Evolutionary conservation across 2,329 filamentous ascomycete genomes (phyloP).

Genomic region (Aspergillus sclerotialis): DNA sequence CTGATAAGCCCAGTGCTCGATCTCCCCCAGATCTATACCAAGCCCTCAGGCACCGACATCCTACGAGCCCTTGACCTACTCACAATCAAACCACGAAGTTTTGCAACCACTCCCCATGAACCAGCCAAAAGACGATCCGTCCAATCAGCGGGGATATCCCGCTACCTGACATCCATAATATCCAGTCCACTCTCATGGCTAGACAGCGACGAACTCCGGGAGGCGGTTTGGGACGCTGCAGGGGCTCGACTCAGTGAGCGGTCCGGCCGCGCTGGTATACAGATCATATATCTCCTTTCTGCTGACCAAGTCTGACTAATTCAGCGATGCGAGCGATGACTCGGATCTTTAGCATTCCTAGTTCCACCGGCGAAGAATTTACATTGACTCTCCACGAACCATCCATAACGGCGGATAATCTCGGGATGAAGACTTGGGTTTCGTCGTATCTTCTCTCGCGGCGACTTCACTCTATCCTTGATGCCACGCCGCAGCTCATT

Average conservation of each 20-base stretch:
- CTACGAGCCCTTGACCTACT: conserved; percentile 61
- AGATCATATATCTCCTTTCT: background rate
- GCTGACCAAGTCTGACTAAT: conserved; percentile 8
- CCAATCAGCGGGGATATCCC: conserved; percentile 33
- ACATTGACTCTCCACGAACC: conserved; percentile 75
- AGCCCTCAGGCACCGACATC: conserved; percentile 60
- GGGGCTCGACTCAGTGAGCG: conserved; percentile 75
- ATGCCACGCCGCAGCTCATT: conserved; percentile 24
- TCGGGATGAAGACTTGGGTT: conserved; percentile 94
- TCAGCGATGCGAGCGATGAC: conserved; percentile 57
- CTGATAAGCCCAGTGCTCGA: conserved; percentile 53
- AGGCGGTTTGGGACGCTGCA: conserved; percentile 63
- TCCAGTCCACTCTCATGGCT: conserved; percentile 40
- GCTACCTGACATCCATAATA: conserved; percentile 42
- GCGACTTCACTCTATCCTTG: conserved; percentile 49
- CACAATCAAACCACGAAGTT: conserved; percentile 54
- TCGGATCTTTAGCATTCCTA: conserved; percentile 53
- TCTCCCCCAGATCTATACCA: conserved; percentile 76
- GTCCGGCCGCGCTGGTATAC: conserved; percentile 64
- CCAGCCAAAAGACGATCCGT: conserved; percentile 24
- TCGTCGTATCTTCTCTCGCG: conserved; percentile 80
- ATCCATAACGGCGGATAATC: conserved; percentile 74
- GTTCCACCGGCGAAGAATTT: conserved; percentile 40
- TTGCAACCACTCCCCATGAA: conserved; percentile 21
- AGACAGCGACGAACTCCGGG: conserved; percentile 35